These are phyloP conservation scores for Monosporascus sp. DNA, from an alignment of 2,329 filamentous ascomycete genomes.

Conservation along the genomic window DNA sequence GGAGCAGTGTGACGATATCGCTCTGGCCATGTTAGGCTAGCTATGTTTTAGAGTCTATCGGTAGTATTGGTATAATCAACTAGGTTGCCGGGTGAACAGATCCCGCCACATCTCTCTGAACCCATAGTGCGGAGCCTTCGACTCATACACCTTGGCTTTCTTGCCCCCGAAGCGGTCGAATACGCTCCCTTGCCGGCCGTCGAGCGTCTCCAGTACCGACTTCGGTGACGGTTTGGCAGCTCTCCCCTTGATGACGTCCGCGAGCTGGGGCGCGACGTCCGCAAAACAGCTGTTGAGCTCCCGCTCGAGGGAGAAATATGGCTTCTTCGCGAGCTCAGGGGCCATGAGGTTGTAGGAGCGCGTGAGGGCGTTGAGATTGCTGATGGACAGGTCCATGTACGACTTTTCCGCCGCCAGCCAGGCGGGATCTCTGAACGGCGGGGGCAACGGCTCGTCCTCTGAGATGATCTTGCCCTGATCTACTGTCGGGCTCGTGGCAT, in stretches of 20 bases:
- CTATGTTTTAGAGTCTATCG: neutral
- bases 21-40: neutral
- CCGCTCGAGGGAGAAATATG: constrained; percentile 78
- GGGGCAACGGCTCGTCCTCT: constrained; percentile 31
- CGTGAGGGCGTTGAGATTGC: constrained; percentile 72
- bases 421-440: constrained; percentile 69
- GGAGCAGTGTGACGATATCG: too few species aligned
- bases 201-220: constrained; percentile 34
- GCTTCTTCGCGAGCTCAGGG: constrained; percentile 85
- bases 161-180: constrained; percentile 54
- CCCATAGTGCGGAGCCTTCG: constrained; percentile 71
- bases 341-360: constrained; percentile 94
- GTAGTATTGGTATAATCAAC: neutral
- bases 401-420: constrained; percentile 70
- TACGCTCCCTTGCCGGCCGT: constrained; percentile 42
- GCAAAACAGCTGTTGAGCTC: constrained; percentile 79
- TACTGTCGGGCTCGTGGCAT: constrained; percentile 2
- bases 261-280: constrained; percentile 74
- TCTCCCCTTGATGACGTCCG: constrained; percentile 66
- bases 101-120: constrained; percentile 88
- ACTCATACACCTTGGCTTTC: constrained; percentile 65
- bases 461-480: constrained; percentile 3
- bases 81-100: constrained; percentile 41
- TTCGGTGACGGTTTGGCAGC: constrained; percentile 42
- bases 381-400: constrained; percentile 72